These are phyloP conservation scores for Mycena pura DNA, from an alignment of 768 basidiomycete genomes.

Conservation along the genomic window DNA sequence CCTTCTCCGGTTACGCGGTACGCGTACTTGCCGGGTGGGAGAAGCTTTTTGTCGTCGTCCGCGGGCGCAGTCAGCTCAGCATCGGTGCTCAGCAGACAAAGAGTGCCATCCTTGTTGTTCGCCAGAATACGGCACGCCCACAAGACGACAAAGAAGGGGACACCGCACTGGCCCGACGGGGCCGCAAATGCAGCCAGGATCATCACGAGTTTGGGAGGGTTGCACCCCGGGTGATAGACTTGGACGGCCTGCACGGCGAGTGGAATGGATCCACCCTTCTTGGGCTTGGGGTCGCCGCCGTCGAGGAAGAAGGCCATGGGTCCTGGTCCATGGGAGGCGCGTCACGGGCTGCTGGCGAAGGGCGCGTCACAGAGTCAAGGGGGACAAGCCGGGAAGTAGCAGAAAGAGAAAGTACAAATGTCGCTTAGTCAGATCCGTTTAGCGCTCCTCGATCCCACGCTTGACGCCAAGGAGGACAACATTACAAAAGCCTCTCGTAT, in stretches of 20 bases:
- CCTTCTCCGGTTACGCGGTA: background rate
- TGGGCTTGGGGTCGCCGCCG: no score
- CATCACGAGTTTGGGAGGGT: background rate
- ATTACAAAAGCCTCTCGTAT: slow-evolving; percentile 15
- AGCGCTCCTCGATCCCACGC: slow-evolving; percentile 8
- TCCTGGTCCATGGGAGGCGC: no score
- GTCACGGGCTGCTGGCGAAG: no score
- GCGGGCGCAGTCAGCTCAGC: background rate
- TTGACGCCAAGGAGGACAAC: background rate
- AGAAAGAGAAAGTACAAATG: no score
- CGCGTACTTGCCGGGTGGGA: slow-evolving; percentile 3
- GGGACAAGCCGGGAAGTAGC: no score
- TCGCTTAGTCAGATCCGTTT: slow-evolving; percentile 4
- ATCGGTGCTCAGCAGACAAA: background rate
- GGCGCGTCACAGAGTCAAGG: no score
- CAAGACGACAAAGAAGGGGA: slow-evolving; percentile 3
- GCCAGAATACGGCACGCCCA: slow-evolving; percentile 11
- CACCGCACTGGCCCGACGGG: background rate
- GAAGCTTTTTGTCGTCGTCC: background rate
- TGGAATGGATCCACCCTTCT: no score
- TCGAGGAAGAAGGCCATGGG: no score
- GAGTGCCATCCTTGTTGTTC: background rate
- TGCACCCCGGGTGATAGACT: slow-evolving; percentile 8
- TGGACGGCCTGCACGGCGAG: no score
- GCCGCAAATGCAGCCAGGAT: background rate